Conservation (phyloP, 192 early-diverging fungal species). For the Borealophlyctis nickersoniae region DNA sequence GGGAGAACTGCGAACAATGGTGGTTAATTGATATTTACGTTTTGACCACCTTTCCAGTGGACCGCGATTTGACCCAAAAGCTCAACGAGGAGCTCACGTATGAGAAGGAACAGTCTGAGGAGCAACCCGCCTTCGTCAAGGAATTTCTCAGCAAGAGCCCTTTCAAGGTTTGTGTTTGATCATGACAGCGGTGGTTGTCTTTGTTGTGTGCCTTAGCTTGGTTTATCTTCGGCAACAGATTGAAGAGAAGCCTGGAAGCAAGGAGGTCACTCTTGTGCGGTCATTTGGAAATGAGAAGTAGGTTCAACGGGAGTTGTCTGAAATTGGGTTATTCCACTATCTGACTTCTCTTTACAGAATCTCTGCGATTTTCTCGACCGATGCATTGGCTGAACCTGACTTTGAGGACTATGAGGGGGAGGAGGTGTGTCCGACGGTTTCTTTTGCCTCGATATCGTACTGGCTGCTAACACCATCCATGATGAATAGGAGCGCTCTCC, state of each 20-base stretch:
- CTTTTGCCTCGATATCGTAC: neutral
- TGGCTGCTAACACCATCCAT: neutral
- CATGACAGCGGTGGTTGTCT: slow-evolving; percentile 1
- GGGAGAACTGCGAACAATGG: neutral
- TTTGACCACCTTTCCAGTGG: slow-evolving; percentile 35
- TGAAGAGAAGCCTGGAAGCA: slow-evolving; percentile 72
- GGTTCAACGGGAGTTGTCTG: slow-evolving; percentile 5
- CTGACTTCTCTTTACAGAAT: slow-evolving; percentile 49
- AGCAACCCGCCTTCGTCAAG: slow-evolving; percentile 57
- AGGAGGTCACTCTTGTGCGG: slow-evolving; percentile 76
- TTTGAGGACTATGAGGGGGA: slow-evolving; percentile 62
- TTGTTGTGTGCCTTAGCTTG: neutral
- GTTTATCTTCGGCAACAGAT: no score
- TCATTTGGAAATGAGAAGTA: slow-evolving; percentile 90
- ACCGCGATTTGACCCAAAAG: slow-evolving; percentile 68
- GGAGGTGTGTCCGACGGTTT: slow-evolving; percentile 33
- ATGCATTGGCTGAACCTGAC: slow-evolving; percentile 74
- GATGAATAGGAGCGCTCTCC: slow-evolving; percentile 53
- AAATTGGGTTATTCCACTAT: neutral
- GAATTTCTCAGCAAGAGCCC: slow-evolving; percentile 63
- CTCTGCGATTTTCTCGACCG: slow-evolving; percentile 81
- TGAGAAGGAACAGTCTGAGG: slow-evolving; percentile 62
- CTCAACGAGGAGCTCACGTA: slow-evolving; percentile 73
- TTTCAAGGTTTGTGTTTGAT: slow-evolving; percentile 36
- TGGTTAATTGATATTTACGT: neutral